These are phyloP conservation scores for Aegilops sharonensis DNA, from an alignment of 176 grass and related monocot species.

Conservation along the genomic window DNA sequence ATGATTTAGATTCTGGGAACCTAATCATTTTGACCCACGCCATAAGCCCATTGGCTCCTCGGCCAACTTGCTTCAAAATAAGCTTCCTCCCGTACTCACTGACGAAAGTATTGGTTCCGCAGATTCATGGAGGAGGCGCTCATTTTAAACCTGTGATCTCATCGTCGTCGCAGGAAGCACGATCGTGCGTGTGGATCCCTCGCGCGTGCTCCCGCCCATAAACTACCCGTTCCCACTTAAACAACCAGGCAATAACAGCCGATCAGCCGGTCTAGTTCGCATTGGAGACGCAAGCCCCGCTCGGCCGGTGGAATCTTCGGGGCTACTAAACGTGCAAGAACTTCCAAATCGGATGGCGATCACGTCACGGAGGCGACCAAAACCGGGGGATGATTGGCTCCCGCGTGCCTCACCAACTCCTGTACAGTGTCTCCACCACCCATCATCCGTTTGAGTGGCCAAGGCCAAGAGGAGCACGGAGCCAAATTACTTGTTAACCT, in stretches of 20 bases:
- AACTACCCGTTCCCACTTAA: not conserved
- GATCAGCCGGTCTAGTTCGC: not conserved
- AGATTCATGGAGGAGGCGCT: not conserved
- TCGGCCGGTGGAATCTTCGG: not conserved
- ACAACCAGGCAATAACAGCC: not conserved
- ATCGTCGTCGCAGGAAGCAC: not conserved
- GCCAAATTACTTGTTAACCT: not conserved
- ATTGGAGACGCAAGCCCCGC: not conserved
- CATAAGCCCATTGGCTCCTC: not conserved
- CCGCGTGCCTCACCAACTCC: not conserved
- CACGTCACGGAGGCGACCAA: not conserved
- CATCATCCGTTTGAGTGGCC: not conserved
- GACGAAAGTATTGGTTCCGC: not conserved
- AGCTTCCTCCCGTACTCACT: no score
- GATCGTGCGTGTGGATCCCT: not conserved
- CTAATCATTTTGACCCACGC: slow-evolving; percentile 16
- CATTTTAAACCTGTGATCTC: not conserved
- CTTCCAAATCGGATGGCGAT: not conserved
- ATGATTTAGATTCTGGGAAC: not conserved
- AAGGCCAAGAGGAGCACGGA: not conserved
- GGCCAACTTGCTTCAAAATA: not conserved
- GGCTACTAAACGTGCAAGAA: not conserved
- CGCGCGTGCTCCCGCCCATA: not conserved
- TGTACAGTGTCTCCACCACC: not conserved
- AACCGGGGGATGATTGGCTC: not conserved